Percentiles rank a stretch among this genome's conserved stretches.
Evolutionary conservation across 1,284 basidiomycete species (phyloP).

Genomic region (Hemileia vastatrix): DNA sequence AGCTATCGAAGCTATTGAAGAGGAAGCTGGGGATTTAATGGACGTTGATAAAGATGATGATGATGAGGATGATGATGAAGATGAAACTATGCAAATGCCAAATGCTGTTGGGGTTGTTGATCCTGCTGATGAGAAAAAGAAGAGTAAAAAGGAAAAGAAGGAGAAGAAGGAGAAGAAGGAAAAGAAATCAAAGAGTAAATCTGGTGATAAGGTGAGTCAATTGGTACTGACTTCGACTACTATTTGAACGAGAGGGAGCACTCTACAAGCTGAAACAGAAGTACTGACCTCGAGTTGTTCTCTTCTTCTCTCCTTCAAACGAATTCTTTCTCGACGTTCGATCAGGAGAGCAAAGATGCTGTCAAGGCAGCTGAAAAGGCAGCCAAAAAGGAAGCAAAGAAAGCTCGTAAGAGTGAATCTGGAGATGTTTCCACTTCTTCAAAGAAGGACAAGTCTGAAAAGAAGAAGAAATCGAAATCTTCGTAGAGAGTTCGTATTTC

Average conservation of each 20-base stretch:
- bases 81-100: conserved; percentile 51
- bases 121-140: too few species aligned
- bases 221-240: background rate
- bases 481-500: too few species aligned
- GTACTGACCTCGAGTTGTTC: background rate
- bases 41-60: conserved; percentile 57
- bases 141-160: conserved; percentile 52
- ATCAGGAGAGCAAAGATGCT: conserved; percentile 28
- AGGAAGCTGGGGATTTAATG: conserved; percentile 60
- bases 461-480: conserved; percentile 33
- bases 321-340: background rate
- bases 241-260: background rate
- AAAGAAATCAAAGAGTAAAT: conserved; percentile 15
- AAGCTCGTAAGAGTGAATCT: conserved; percentile 25
- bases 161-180: conserved; percentile 59
- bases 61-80: conserved; percentile 52
- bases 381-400: conserved; percentile 37
- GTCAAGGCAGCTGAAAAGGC: conserved; percentile 35
- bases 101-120: conserved; percentile 28
- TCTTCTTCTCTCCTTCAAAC: background rate
- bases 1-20: conserved; percentile 66
- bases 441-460: conserved; percentile 28
- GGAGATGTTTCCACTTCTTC: background rate
- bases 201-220: too few species aligned
- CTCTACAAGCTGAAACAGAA: background rate